phyloP scores from a whole-genome alignment of 257 asterid species.

The Gentiana straminea region DNA sequence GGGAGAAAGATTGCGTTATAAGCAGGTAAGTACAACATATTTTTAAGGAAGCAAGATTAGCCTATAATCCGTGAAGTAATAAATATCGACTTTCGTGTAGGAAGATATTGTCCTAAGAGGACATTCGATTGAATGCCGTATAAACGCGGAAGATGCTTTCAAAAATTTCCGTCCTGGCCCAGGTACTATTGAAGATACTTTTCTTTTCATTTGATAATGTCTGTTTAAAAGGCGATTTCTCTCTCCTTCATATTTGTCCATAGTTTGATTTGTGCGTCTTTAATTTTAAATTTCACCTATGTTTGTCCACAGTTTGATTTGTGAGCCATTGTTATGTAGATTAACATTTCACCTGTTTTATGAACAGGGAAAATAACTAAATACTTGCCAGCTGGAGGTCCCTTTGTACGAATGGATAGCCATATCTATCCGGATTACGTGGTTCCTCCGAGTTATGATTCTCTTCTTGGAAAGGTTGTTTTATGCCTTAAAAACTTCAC shows the following conservation, averaged over 20 bases:
- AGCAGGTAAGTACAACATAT: conserved; percentile 39
- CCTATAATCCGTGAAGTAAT: not conserved
- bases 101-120: conserved; percentile 88
- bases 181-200: conserved; percentile 20
- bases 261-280: too few species aligned
- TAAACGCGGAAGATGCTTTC: conserved; percentile 99
- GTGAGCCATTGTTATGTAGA: too few species aligned
- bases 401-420: conserved; percentile 98
- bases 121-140: conserved; percentile 97
- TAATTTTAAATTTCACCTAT: too few species aligned
- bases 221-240: too few species aligned
- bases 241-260: too few species aligned
- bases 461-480: conserved; percentile 87
- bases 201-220: too few species aligned
- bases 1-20: conserved; percentile 80
- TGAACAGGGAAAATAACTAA: conserved; percentile 86
- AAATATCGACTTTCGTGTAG: conserved; percentile 27
- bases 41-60: too few species aligned
- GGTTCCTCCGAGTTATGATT: conserved; percentile 99
- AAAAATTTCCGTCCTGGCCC: conserved; percentile 99
- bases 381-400: conserved; percentile 97
- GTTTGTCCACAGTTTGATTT: too few species aligned
- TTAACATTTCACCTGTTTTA: not conserved
- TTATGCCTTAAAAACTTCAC: too few species aligned
- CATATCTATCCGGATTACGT: conserved; percentile 94